Evolutionary conservation across 768 basidiomycete species (phyloP), one percentile per base, ranked within the genome.

Genomic region (Postia placenta): DNA sequence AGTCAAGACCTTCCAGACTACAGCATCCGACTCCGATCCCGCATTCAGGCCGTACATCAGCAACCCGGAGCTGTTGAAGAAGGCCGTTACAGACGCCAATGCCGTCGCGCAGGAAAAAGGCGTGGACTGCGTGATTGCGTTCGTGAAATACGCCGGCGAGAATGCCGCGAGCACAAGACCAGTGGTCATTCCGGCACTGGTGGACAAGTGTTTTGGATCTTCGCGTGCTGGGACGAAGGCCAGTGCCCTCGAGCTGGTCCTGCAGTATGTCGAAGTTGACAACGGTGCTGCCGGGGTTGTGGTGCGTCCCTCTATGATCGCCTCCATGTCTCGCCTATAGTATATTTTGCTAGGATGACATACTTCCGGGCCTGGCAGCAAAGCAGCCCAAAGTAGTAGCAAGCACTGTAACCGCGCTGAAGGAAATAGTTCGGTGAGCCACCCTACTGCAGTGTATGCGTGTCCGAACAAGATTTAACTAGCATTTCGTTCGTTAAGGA

Each of bases 31-130:
- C 64, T 80, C 81, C 56, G 95, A 97, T 74, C 91, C 92, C 42
- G 88, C 87, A 23, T 98, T 99, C 74, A 84, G 81, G 59, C 89
- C 91, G 11, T 98, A 92, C 67, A 62, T 88, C 52, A 82, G 79
- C 67, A 85, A 85, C 57, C 69, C 81, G 25, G 84, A 87, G 63
- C 68, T 85, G 24, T 77, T 94, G 57, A 92, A 87, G 78, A 92
- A 86, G 69, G 83, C 94, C 59, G 90, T 74, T 28, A 83, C 83
- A 2, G 96, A 99, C 61, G 73, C 92, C 1, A 98, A 98, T 67
- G 96, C 87, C 23, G 95, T 97, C 25, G 94, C 95, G 11, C 96
- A 99, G 68, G 96, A 99, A 74, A 97, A 95, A 64, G 96, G 90
- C 26, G 79, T 98, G 4, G 95, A 97, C 63, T 92, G 87, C 57